Percentiles rank a stretch among this genome's conserved stretches.
Conservation (phyloP, 2,329 filamentous ascomycete species). For the Fusarium setosum region DNA sequence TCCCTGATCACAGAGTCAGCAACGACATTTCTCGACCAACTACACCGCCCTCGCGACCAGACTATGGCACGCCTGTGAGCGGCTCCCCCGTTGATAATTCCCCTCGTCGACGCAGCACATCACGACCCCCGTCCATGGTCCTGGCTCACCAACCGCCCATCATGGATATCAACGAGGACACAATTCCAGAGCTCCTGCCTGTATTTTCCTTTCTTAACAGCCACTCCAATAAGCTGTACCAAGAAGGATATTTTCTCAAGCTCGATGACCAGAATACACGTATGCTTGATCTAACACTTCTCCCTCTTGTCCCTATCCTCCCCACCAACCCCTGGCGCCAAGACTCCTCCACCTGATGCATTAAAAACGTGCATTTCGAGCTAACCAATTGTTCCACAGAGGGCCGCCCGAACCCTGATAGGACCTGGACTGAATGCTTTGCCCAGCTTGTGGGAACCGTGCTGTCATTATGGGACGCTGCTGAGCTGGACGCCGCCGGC, state of each 20-base stretch:
- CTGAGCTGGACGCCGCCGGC: constrained; percentile 87
- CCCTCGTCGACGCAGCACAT: constrained; percentile 59
- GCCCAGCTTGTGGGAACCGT: constrained; percentile 96
- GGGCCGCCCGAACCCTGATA: constrained; percentile 85
- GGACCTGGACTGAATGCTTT: constrained; percentile 96
- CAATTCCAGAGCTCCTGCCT: constrained; percentile 90
- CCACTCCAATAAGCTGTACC: constrained; percentile 95
- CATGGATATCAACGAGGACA: constrained; percentile 88
- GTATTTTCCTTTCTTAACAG: constrained; percentile 95
- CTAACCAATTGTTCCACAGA: constrained; percentile 63
- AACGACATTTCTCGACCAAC: constrained; percentile 51
- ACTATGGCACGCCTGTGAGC: constrained; percentile 57
- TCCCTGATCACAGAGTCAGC: constrained; percentile 49
- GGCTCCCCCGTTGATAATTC: constrained; percentile 56
- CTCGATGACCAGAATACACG: constrained; percentile 93
- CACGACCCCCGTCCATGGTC: constrained; percentile 86
- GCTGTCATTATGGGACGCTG: constrained; percentile 94
- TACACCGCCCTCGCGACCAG: constrained; percentile 52
- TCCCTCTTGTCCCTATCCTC: constrained; percentile 41
- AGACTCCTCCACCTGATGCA: constrained; percentile 14
- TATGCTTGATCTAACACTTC: constrained; percentile 58
- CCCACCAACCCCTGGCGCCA: constrained; percentile 24
- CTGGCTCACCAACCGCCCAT: constrained; percentile 86
- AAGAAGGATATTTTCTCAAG: constrained; percentile 98
- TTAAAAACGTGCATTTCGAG: constrained; percentile 13